phyloP scores from a whole-genome alignment of 2,329 filamentous ascomycete species.

The Harringtonia lauricola region DNA sequence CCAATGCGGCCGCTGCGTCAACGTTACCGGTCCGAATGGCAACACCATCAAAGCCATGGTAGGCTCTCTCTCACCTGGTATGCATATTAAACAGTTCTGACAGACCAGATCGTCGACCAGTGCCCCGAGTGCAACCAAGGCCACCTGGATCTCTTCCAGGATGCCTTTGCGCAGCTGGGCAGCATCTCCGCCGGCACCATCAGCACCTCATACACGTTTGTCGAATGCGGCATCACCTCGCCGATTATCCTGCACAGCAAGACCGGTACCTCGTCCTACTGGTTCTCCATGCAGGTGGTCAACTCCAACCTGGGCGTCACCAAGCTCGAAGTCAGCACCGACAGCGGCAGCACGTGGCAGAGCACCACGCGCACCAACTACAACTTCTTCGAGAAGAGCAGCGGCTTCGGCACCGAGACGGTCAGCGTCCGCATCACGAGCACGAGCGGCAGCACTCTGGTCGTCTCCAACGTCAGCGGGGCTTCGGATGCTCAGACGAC shows the following conservation, averaged over 20 bases:
- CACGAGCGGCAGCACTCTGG: background rate
- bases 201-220: conserved; percentile 23
- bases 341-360: conserved; percentile 48
- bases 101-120: conserved; percentile 33
- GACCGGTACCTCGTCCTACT: conserved; percentile 28
- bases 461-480: conserved; percentile 3
- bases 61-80: too few species aligned
- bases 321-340: conserved; percentile 48
- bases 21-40: conserved; percentile 45
- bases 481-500: conserved; percentile 2
- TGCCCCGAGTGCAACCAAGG: conserved; percentile 28
- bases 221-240: conserved; percentile 28
- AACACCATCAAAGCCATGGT: conserved; percentile 51
- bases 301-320: conserved; percentile 47
- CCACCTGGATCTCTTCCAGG: conserved; percentile 33
- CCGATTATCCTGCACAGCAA: conserved; percentile 32
- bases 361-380: conserved; percentile 40
- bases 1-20: conserved; percentile 51
- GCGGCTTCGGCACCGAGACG: conserved; percentile 21
- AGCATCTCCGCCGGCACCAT: conserved; percentile 23
- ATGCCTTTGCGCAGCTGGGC: conserved; percentile 27
- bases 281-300: conserved; percentile 49
- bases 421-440: conserved; percentile 5
- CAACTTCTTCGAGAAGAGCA: conserved; percentile 50
- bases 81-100: too few species aligned